Evolutionary conservation across 164 flowering plant genomes (phyloP).

Genomic region (Umbilicus rupestris): DNA sequence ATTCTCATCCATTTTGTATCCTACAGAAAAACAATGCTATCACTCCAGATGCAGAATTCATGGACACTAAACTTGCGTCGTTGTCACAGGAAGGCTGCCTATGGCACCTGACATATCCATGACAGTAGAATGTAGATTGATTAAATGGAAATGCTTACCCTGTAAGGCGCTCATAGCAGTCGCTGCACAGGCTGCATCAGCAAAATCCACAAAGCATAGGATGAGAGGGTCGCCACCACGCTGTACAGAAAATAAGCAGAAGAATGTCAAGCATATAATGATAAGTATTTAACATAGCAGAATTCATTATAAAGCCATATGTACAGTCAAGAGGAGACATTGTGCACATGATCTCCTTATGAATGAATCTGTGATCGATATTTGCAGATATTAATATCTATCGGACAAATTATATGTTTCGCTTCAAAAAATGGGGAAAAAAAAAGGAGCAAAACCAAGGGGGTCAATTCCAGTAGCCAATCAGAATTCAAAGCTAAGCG

Average conservation of each 20-base stretch:
- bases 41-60: not conserved
- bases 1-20: conserved; percentile 86
- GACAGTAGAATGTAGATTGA: not conserved
- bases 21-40: conserved; percentile 62
- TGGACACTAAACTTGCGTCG: not conserved
- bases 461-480: not conserved
- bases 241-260: conserved; percentile 27
- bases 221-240: conserved; percentile 74
- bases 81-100: too few species aligned
- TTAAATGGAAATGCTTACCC: conserved; percentile 37
- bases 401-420: not conserved
- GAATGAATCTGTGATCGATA: not conserved
- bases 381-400: not conserved
- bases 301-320: not conserved
- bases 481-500: not conserved
- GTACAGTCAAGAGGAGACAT: too few species aligned
- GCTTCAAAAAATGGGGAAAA: not conserved
- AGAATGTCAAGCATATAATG: not conserved
- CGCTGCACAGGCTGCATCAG: conserved; percentile 72
- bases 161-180: conserved; percentile 83
- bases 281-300: not conserved
- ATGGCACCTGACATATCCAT: not conserved
- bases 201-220: conserved; percentile 88
- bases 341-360: not conserved
- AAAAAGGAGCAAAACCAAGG: too few species aligned